phyloP scores from a whole-genome alignment of 2,329 filamentous ascomycete genomes.

The Fusarium coffeatum region DNA sequence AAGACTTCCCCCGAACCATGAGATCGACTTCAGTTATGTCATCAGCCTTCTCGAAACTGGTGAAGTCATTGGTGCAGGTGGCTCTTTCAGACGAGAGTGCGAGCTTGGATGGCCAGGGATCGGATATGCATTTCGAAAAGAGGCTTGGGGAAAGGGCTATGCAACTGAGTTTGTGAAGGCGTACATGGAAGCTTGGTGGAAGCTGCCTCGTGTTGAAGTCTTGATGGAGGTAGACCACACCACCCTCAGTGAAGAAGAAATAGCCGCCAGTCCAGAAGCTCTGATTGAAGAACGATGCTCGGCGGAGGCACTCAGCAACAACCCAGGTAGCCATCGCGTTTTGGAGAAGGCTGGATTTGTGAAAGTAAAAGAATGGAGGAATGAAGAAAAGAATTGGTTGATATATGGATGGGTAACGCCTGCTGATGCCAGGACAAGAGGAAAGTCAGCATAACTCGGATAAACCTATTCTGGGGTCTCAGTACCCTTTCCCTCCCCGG shows the following conservation, averaged over 20 bases:
- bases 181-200: constrained; percentile 15
- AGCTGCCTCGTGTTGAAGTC: not conserved
- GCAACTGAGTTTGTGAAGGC: constrained; percentile 2
- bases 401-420: constrained; percentile 11
- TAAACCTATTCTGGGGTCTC: too few species aligned
- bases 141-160: constrained; percentile 17
- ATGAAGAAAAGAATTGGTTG: constrained; percentile 11
- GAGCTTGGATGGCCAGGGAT: constrained; percentile 17
- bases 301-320: constrained; percentile 5
- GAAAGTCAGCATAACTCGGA: too few species aligned
- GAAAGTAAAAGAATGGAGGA: not conserved
- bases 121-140: constrained; percentile 13
- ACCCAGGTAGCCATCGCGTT: not conserved
- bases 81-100: constrained; percentile 3
- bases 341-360: constrained; percentile 1
- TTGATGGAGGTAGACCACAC: not conserved
- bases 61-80: constrained; percentile 3
- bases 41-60: constrained; percentile 12
- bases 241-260: constrained; percentile 2
- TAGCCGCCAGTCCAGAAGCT: not conserved
- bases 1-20: not conserved
- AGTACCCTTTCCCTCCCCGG: too few species aligned
- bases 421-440: not conserved
- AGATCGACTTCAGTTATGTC: not conserved
- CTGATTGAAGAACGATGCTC: not conserved